Evolutionary conservation across 2,329 filamentous ascomycete species (phyloP).

Genomic region (Xylariaceae sp.): DNA sequence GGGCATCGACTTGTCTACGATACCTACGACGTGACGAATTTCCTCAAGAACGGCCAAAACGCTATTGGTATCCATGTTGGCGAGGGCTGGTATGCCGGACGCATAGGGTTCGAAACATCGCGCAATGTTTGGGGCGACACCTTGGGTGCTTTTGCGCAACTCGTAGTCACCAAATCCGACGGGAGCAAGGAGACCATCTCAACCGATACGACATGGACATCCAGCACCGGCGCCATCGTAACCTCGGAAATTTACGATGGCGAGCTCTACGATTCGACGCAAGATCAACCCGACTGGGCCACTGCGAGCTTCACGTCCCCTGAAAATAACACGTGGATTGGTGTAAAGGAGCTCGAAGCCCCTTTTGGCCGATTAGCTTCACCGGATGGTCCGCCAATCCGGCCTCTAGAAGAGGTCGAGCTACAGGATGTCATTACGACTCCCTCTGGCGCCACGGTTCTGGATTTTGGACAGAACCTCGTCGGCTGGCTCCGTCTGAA

Average conservation of each 20-base stretch:
- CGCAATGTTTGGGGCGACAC: constrained; percentile 33
- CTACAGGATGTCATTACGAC: constrained; percentile 28
- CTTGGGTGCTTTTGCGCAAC: constrained; percentile 29
- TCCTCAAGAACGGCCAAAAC: constrained; percentile 37
- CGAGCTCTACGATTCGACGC: constrained; percentile 30
- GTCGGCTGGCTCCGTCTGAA: constrained; percentile 38
- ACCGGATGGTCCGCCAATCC: constrained; percentile 33
- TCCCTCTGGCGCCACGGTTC: constrained; percentile 40
- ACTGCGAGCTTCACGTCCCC: constrained; percentile 31
- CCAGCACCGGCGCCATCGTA: constrained; percentile 24
- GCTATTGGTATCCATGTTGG: constrained; percentile 42
- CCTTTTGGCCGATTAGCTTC: constrained; percentile 26
- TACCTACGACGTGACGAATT: constrained; percentile 44
- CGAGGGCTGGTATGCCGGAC: constrained; percentile 48
- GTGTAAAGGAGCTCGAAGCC: constrained; percentile 21
- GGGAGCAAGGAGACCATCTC: constrained; percentile 21
- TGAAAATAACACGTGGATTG: constrained; percentile 28
- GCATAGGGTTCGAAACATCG: constrained; percentile 31
- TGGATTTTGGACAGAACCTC: constrained; percentile 48
- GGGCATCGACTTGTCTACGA: constrained; percentile 47
- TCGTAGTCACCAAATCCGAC: constrained; percentile 25
- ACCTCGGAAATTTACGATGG: constrained; percentile 31
- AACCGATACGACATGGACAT: constrained; percentile 32
- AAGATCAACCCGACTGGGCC: constrained; percentile 26
- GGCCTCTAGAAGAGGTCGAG: constrained; percentile 26